phyloP scores from a whole-genome alignment of 805 yeast genomes.

The Metschnikowia reukaufii region DNA sequence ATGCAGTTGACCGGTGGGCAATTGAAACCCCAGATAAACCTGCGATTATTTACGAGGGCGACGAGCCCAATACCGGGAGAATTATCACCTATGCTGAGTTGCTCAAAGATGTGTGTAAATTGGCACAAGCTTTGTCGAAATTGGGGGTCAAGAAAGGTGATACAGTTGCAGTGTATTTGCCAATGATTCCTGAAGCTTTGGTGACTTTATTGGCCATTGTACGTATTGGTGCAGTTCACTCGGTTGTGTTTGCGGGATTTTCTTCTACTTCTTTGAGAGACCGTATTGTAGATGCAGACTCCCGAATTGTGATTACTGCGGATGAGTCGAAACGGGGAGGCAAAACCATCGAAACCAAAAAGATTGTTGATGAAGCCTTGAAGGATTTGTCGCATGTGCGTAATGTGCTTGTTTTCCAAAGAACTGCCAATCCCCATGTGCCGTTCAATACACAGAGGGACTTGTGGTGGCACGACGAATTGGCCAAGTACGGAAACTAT shows the following conservation, averaged over 20 bases:
- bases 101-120: constrained; percentile 76
- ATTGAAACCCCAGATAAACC: constrained; percentile 78
- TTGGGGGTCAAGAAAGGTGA: constrained; percentile 95
- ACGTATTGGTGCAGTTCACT: constrained; percentile 93
- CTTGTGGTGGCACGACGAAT: constrained; percentile 93
- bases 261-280: constrained; percentile 90
- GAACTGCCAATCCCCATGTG: constrained; percentile 77
- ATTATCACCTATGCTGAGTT: constrained; percentile 83
- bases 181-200: constrained; percentile 97
- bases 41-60: constrained; percentile 91
- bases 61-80: constrained; percentile 73
- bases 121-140: constrained; percentile 77
- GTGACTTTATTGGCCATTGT: constrained; percentile 92
- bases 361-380: constrained; percentile 93
- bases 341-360: constrained; percentile 86
- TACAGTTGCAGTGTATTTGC: constrained; percentile 92
- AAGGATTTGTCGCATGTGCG: constrained; percentile 70
- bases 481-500: constrained; percentile 77
- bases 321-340: constrained; percentile 97
- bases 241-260: constrained; percentile 96
- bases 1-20: constrained; percentile 96
- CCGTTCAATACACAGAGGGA: constrained; percentile 81
- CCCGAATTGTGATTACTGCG: constrained; percentile 84
- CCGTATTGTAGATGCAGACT: constrained; percentile 84
- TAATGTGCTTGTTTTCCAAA: constrained; percentile 81